Base-by-base conservation (phyloP, 495 filamentous ascomycete species). In the Cudoniella acicularis region DNA sequence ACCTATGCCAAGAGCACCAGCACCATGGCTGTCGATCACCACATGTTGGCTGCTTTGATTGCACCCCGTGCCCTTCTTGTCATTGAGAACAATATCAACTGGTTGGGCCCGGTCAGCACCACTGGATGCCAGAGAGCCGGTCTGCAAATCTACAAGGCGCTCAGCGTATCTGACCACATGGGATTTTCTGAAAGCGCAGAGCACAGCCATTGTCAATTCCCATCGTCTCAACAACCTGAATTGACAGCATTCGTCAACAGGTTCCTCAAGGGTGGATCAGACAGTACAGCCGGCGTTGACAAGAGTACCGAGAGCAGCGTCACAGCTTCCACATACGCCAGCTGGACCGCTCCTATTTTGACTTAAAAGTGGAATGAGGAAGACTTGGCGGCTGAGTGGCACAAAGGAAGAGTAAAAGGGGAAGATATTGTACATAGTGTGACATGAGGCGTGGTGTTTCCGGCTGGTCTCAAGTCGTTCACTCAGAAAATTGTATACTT, bases 101-200 rank as follows among this genome's bases (percentile, higher is more conserved):
- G 79, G 79, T 73, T 82, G 10, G 77, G 79, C 48, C 75, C 77
- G 62, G 65, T 76, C 45, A 67, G 62, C 45, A 78, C 75, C 6
- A 79, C 75, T 10, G 79, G 70, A n/a, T 85, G 81, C 73, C 80
- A 81, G 81, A 75, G 73, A 63, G 74, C 75, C 13, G 81, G 71
- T 10, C 72, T 74, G 27, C 65, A 72, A 62, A 69, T 75, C 57
- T 85, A 79, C 66, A 69, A 81, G 68, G 76, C 76, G 1, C 64
- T 78, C 6, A 79, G 80, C 16, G 75, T 66, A 0, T 56, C 72
- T 23, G 70, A 73, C 54, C 73, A 73, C 63, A 77, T 83, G 67
- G 81, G 80, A 1, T 81, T 76, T 68, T 75, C 76, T 1, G 74
- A 77, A 56, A 72, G 78, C 18, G 78, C 80, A 27, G 75, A 73